Evolutionary conservation across 768 basidiomycete species (phyloP).

Genomic region (Trametes cinnabarina): DNA sequence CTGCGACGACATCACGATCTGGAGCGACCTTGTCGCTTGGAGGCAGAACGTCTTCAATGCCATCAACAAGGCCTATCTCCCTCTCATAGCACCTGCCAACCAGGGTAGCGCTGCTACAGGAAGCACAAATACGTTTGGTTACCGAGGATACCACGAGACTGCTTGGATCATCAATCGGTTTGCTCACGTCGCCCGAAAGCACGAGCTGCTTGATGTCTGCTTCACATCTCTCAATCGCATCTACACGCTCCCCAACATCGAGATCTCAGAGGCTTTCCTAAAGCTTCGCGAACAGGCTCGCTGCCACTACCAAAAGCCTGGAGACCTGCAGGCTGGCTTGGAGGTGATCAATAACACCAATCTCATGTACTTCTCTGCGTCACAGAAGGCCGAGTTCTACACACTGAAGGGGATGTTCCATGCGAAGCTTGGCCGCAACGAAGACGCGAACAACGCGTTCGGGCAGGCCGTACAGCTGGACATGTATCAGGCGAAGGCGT

Average conservation of each 20-base stretch:
- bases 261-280: conserved; percentile 98
- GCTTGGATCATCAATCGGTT: conserved; percentile 99
- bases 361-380: conserved; percentile 91
- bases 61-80: conserved; percentile 95
- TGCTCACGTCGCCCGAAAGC: conserved; percentile 96
- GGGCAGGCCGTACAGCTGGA: conserved; percentile 96
- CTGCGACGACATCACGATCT: conserved; percentile 96
- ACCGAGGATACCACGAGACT: conserved; percentile 96
- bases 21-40: conserved; percentile 99
- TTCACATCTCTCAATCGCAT: conserved; percentile 94
- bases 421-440: conserved; percentile 76
- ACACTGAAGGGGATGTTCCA: conserved; percentile 99
- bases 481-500: conserved; percentile 91
- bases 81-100: conserved; percentile 62
- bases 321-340: conserved; percentile 88
- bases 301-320: conserved; percentile 94
- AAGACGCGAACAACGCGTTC: conserved; percentile 90
- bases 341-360: conserved; percentile 99
- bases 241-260: conserved; percentile 98
- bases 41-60: conserved; percentile 96
- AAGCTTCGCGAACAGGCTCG: conserved; percentile 98
- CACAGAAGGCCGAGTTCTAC: conserved; percentile 98
- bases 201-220: conserved; percentile 94
- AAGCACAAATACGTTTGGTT: conserved; percentile 81
- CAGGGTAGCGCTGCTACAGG: conserved; percentile 51